A percentile compares a stretch with the other conserved stretches of the same genome.
Conservation (phyloP, 805 yeast species). For the Saccharomyces kudriavzevii region DNA sequence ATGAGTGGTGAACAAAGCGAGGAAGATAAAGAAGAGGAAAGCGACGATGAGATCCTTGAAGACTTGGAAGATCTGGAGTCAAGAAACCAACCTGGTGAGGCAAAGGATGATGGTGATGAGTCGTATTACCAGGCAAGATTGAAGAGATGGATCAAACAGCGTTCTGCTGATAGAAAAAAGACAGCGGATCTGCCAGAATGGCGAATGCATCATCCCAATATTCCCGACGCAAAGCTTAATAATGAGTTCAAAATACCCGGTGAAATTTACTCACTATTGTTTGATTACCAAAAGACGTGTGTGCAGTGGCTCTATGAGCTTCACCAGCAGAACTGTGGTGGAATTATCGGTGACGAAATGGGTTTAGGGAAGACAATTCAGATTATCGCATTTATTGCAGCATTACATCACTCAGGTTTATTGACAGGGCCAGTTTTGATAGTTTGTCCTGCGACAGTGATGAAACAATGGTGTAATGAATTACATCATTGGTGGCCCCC, state of each 20-base stretch:
- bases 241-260: constrained; percentile 75
- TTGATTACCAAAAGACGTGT: constrained; percentile 91
- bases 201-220: constrained; percentile 66
- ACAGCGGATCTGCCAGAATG: constrained; percentile 44
- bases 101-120: constrained; percentile 76
- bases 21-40: constrained; percentile 9
- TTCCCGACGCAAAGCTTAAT: constrained; percentile 67
- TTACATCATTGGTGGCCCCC: constrained; percentile 99
- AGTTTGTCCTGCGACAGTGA: constrained; percentile 94
- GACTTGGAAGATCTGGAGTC: constrained; percentile 11
- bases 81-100: constrained; percentile 22
- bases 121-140: constrained; percentile 51
- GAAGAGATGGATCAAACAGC: constrained; percentile 46
- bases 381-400: constrained; percentile 82
- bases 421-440: constrained; percentile 71
- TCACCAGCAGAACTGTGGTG: constrained; percentile 84
- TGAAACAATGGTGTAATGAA: constrained; percentile 96
- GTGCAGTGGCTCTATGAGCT: constrained; percentile 97
- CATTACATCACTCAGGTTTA: constrained; percentile 72
- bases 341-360: constrained; percentile 97
- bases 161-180: constrained; percentile 36
- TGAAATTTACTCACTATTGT: constrained; percentile 75
- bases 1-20: constrained; percentile 13
- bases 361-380: constrained; percentile 95
- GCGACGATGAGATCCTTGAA: constrained; percentile 15